A percentile compares a stretch with the other conserved stretches of the same genome.
These are phyloP conservation scores for Ceratocystis cubensis DNA, from an alignment of 2,329 filamentous ascomycete species.

Conservation along the genomic window DNA sequence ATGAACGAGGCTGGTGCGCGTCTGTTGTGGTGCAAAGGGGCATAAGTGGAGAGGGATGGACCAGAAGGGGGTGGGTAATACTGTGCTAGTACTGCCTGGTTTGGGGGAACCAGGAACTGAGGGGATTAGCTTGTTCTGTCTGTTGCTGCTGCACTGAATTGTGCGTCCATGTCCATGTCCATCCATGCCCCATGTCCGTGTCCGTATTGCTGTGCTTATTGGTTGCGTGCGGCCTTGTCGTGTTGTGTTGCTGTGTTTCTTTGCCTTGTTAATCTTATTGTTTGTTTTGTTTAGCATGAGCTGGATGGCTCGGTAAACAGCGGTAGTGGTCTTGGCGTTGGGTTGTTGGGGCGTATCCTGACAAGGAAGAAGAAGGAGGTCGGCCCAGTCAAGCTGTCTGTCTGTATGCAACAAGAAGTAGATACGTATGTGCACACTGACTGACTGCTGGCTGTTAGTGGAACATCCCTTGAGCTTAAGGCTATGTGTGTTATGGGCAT, in stretches of 20 bases:
- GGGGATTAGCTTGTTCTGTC: too few species aligned
- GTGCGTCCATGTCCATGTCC: too few species aligned
- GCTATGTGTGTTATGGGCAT: too few species aligned
- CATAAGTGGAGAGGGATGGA: not conserved
- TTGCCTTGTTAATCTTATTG: not conserved
- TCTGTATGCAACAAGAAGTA: not conserved
- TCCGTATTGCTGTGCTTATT: not conserved
- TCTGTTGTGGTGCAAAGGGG: constrained; percentile 1
- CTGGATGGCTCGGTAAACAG: not conserved
- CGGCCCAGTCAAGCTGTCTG: not conserved
- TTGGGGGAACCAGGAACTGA: too few species aligned
- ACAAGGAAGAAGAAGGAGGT: not conserved
- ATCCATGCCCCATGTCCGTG: not conserved
- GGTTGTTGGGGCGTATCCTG: not conserved
- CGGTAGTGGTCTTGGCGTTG: constrained; percentile 7
- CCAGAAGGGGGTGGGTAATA: not conserved
- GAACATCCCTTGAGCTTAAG: not conserved
- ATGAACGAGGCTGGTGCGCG: constrained; percentile 9
- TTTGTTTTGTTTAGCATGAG: not conserved
- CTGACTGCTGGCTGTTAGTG: not conserved
- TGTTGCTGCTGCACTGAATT: too few species aligned
- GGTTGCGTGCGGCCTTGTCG: too few species aligned
- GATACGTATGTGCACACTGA: not conserved
- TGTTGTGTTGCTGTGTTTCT: not conserved
- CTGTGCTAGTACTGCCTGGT: not conserved